Conservation (phyloP, 345 rosid species). For the Heritiera fomes region DNA sequence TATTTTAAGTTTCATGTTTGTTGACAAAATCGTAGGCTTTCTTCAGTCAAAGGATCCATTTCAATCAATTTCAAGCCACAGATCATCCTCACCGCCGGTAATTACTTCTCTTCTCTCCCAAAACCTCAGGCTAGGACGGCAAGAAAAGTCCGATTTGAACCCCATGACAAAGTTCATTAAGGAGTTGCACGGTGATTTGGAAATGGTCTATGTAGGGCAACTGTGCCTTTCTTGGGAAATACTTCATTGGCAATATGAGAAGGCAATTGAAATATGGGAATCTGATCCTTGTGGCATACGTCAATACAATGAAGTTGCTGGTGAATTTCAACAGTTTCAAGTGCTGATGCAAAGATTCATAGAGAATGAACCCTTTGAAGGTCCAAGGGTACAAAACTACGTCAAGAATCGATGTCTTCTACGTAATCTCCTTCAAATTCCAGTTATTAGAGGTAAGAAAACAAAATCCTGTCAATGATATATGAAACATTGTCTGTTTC, state of each 20-base stretch:
- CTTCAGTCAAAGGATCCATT: slow-evolving; percentile 69
- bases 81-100: slow-evolving; percentile 36
- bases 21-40: slow-evolving; percentile 48
- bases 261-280: slow-evolving; percentile 68
- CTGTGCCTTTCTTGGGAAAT: slow-evolving; percentile 98
- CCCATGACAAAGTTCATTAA: slow-evolving; percentile 56
- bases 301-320: slow-evolving; percentile 77
- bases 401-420: slow-evolving; percentile 65
- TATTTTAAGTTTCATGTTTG: slow-evolving; percentile 24
- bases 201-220: slow-evolving; percentile 90
- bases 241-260: slow-evolving; percentile 92
- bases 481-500: not conserved
- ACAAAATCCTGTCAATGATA: not conserved
- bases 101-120: slow-evolving; percentile 50
- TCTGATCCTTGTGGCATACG: slow-evolving; percentile 59
- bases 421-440: slow-evolving; percentile 90
- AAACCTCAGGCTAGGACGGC: slow-evolving; percentile 46
- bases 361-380: slow-evolving; percentile 82
- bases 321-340: slow-evolving; percentile 91
- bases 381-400: slow-evolving; percentile 72
- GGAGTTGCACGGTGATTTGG: slow-evolving; percentile 71
- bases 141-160: slow-evolving; percentile 48
- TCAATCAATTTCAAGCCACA: slow-evolving; percentile 41
- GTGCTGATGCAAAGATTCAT: slow-evolving; percentile 84
- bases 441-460: slow-evolving; percentile 73